Percentiles rank a stretch among this genome's conserved stretches.
Evolutionary conservation across 805 yeast species (phyloP).

Genomic region (Yarrowia deformans): DNA sequence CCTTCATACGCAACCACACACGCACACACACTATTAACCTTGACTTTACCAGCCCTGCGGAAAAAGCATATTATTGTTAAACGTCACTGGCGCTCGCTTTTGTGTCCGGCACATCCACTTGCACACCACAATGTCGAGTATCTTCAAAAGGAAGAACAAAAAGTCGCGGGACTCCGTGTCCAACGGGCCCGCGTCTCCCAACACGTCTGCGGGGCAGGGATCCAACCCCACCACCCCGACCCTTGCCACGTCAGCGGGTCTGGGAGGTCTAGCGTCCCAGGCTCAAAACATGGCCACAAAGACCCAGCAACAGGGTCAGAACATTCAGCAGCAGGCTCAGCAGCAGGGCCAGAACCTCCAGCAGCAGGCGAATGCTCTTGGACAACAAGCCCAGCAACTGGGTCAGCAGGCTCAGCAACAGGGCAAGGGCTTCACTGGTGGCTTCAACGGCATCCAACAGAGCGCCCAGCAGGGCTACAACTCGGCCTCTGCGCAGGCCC

Average conservation of each 20-base stretch:
- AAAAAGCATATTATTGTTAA: slow-evolving; percentile 2
- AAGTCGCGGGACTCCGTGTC: slow-evolving; percentile 33
- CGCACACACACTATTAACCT: background rate
- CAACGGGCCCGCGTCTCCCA: slow-evolving; percentile 19
- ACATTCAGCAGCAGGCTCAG: background rate
- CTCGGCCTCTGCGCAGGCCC: background rate
- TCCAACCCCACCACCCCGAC: background rate
- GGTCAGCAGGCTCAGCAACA: no score
- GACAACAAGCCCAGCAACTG: no score
- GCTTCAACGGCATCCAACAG: no score
- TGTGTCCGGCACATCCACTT: background rate
- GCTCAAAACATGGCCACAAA: slow-evolving; percentile 14
- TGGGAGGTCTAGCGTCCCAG: background rate
- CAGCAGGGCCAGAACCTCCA: slow-evolving; percentile 20
- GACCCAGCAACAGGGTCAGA: background rate
- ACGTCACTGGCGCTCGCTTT: background rate
- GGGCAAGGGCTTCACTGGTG: no score
- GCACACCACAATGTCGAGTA: slow-evolving; percentile 36
- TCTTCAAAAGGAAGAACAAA: slow-evolving; percentile 39
- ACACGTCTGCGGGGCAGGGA: background rate
- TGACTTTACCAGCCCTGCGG: slow-evolving; percentile 20
- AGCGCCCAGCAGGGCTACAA: slow-evolving; percentile 23
- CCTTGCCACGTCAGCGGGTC: background rate
- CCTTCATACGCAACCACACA: background rate
- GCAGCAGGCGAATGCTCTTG: no score